Evolutionary conservation across 305 asterid species (phyloP).

Genomic region (Fraxinus dipetala): DNA sequence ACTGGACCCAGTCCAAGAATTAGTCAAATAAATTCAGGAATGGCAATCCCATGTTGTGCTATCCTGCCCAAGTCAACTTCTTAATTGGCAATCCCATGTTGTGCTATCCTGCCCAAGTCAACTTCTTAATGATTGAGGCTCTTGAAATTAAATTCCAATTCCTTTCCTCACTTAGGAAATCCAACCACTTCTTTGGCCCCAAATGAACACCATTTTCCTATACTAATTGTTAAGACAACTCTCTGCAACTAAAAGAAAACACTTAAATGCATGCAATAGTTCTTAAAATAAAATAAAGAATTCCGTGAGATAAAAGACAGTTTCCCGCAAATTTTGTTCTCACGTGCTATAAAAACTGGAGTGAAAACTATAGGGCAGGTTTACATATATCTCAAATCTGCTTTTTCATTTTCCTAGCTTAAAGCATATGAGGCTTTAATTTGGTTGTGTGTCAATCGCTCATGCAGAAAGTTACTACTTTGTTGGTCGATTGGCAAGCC

Average conservation of each 20-base stretch:
- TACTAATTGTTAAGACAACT: not conserved
- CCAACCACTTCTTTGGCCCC: constrained; percentile 3
- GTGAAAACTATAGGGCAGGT: not conserved
- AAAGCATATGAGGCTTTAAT: not conserved
- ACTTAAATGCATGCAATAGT: not conserved
- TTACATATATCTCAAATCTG: not conserved
- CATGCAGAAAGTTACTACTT: not conserved
- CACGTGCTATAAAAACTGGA: not conserved
- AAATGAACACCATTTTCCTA: not conserved
- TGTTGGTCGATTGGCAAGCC: not conserved
- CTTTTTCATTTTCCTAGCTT: constrained; percentile 13
- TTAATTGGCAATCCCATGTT: not conserved
- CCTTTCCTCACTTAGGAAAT: not conserved
- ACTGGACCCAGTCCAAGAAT: not conserved
- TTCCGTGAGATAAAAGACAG: not conserved
- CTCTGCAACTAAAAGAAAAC: not conserved
- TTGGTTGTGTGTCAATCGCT: not conserved
- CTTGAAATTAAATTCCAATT: not conserved
- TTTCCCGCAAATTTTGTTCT: not conserved
- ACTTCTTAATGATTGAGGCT: not conserved
- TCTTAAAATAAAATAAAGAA: not conserved
- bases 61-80: too few species aligned
- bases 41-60: not conserved
- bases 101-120: too few species aligned
- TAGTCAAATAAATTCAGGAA: not conserved